Base-by-base conservation (phyloP, 148 eudicot genomes). In the Limonium bicolor region DNA sequence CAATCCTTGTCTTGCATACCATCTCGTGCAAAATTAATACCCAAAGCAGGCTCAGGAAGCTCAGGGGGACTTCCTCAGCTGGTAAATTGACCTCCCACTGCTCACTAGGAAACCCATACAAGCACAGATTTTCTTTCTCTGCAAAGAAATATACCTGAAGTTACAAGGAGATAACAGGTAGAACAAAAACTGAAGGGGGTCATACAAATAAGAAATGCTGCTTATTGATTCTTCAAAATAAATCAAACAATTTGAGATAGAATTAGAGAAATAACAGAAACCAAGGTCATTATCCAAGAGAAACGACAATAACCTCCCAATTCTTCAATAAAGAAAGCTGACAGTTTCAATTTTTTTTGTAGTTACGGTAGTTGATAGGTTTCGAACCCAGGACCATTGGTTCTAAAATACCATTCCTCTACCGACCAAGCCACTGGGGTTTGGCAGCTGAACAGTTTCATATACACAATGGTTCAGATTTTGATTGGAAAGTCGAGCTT, bases 1-100 rank as follows among this genome's bases (percentile, higher is more conserved):
- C 95, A 85, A 55, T 85, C 95, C 53, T 71, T 80, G 35, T 73
- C 86, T 44, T 73, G 75, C 95, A 85, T 85, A 33, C 95, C 90
- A 63, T 80, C 86, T 56, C 90, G 65, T 27, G 90, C 90, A 74
- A 85, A 80, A 63, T 85, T 85, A 32, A 85, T 85, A 41, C 95
- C 95, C 69, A 85, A 48, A 35, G 86, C 95, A 51, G 95, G 95
- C 59, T 80, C 95, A 2, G 95, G 95, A 33, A 85, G 77, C 68
- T 80, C 95, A 20, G 90, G 90, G 25, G 67, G 12, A 63, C 67
- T 34, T 63, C 67, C 51, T 63, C 67, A 36, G 61, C 67, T 14
- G 67, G 90, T 49, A 80, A 59, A 65, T 71, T 80, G 48, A 85
- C 95, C 68, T 85, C 95, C 95, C 90, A 85, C 16, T 71, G 79